Base-by-base conservation (phyloP, 2,329 filamentous ascomycete species). In the Lasiodiplodia sp. region DNA sequence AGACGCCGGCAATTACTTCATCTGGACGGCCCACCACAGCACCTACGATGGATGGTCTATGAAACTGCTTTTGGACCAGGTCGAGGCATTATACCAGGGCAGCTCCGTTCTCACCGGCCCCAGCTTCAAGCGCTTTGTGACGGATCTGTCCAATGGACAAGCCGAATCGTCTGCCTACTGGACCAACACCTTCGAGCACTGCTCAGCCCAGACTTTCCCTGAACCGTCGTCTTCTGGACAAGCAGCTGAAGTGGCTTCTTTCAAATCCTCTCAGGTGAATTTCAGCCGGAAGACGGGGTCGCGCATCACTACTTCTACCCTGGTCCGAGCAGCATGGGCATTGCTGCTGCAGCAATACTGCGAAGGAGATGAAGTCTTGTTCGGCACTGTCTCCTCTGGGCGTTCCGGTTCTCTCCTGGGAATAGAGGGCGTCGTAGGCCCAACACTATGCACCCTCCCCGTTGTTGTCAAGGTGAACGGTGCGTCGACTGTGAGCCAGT, bases 11-110 rank as follows among this genome's bases (percentile, higher is more conserved):
- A 60, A 69, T 10, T 80, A 75, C 70, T 74, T 82, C 55, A 75
- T 78, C 40, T 80, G 77, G 78, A 81, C 77, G 0, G 67, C 81
- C 10, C 81, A 82, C 60, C 81, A 82, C 69, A 74, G 77, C 0
- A 71, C 81, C 2, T 82, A 82, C 49, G 81, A 82, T 68, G 81
- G 79, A 5, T 79, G 76, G 76, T 76, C 74, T 44, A 73, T 77
- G 34, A 69, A 73, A 10, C 66, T 76, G 51, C 73, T 78, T 69
- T 69, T 78, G 7, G 73, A 77, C 31, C 71, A 75, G 10, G 75
- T 78, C 1, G 73, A 78, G 57, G 70, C 76, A 8, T 72, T 77
- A 18, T 75, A 74, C 2, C 28, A 40, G 38, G 38, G 38, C 4
- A 40, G 38, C 38, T 40, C 38, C 38, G 14, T 16, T 16, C 12